phyloP scores from a whole-genome alignment of 495 filamentous ascomycete species.

The Penicillium riverlandense region DNA sequence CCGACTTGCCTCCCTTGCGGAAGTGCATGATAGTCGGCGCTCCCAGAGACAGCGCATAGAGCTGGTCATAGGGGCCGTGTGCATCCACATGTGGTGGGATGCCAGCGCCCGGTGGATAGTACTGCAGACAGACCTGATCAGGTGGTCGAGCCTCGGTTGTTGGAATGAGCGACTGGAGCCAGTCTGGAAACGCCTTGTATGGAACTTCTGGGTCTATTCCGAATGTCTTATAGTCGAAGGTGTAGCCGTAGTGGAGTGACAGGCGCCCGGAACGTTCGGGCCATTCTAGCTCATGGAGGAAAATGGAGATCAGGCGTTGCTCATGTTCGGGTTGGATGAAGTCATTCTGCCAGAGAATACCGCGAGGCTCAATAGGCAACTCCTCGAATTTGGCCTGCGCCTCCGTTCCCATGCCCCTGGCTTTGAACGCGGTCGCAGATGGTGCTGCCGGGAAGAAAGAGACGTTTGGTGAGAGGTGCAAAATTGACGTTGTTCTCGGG shows the following conservation, averaged over 20 bases:
- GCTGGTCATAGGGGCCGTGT: conserved; percentile 31
- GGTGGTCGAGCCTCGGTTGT: conserved; percentile 27
- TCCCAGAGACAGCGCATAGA: conserved; percentile 32
- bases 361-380: conserved; percentile 20
- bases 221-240: conserved; percentile 39
- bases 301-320: conserved; percentile 24
- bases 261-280: conserved; percentile 27
- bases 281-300: conserved; percentile 26
- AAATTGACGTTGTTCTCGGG: too few relatives aligned
- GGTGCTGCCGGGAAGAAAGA: background rate
- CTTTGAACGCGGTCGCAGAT: background rate
- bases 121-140: conserved; percentile 38
- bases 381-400: conserved; percentile 14
- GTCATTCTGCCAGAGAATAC: conserved; percentile 27
- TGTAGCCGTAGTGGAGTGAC: conserved; percentile 37
- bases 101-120: conserved; percentile 33
- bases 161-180: conserved; percentile 31
- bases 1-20: conserved; percentile 18
- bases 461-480: too few relatives aligned
- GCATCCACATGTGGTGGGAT: conserved; percentile 37
- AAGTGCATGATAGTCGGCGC: conserved; percentile 32
- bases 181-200: conserved; percentile 32
- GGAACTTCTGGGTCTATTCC: conserved; percentile 30
- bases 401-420: conserved; percentile 1
- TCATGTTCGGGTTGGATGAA: conserved; percentile 29